phyloP scores from a whole-genome alignment of 345 rosid genomes.

The Citrus medica region DNA sequence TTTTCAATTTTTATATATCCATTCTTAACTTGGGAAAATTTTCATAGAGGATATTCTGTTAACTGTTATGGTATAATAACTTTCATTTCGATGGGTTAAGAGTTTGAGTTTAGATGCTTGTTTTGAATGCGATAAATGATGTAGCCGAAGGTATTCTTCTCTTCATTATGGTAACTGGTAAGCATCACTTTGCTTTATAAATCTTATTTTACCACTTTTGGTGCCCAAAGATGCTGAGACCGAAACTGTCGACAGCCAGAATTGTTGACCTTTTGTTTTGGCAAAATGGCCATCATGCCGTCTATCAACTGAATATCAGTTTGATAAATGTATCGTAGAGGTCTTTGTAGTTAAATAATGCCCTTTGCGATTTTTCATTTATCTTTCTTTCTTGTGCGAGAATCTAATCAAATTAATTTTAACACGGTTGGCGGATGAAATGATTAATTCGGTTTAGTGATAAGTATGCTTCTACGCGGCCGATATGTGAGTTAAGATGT shows the following conservation, averaged over 20 bases:
- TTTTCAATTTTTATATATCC: background rate
- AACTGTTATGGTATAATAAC: too few relatives aligned
- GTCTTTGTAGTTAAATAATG: background rate
- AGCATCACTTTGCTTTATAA: too few relatives aligned
- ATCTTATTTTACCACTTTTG: background rate
- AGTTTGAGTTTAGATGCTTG: too few relatives aligned
- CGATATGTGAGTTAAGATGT: too few relatives aligned
- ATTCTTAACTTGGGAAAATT: too few relatives aligned
- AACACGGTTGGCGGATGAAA: background rate
- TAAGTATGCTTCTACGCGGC: too few relatives aligned
- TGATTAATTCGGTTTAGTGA: background rate
- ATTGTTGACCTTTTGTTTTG: background rate
- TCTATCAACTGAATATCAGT: background rate
- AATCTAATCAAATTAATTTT: background rate
- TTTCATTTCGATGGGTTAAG: too few relatives aligned
- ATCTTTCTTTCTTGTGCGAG: background rate
- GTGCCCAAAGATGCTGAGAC: background rate
- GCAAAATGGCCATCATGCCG: background rate
- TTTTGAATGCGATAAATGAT: background rate
- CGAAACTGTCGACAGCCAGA: background rate
- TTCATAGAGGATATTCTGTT: too few relatives aligned
- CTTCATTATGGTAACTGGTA: too few relatives aligned
- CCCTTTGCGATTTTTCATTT: background rate
- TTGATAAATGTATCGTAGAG: background rate
- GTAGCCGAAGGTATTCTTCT: background rate